Evolutionary conservation across 2,329 filamentous ascomycete species (phyloP).

Genomic region (Elsinoe batatas): DNA sequence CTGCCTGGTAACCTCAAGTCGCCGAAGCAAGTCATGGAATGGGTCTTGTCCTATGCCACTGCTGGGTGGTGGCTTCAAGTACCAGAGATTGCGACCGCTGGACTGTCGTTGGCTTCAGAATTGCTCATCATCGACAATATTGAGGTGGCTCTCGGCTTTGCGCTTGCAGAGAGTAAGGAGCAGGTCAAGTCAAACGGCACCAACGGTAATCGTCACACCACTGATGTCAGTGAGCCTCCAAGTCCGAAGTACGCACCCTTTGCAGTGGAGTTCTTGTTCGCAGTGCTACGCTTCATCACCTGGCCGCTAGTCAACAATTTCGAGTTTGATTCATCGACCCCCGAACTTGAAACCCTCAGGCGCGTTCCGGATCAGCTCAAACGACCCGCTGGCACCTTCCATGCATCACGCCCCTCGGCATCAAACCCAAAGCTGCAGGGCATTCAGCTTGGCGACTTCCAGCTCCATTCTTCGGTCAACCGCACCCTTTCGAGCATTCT

Average conservation of each 20-base stretch:
- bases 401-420: conserved; percentile 4
- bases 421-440: conserved; percentile 9
- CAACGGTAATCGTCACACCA: neutral
- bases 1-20: conserved; percentile 6
- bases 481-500: conserved; percentile 10
- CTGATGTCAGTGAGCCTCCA: too few relatives aligned
- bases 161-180: neutral
- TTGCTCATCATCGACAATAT: conserved; percentile 8
- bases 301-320: conserved; percentile 9
- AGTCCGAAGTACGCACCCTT: conserved; percentile 7
- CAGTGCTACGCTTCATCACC: conserved; percentile 10
- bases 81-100: conserved; percentile 5
- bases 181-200: neutral
- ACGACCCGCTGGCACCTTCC: neutral
- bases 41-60: conserved; percentile 3
- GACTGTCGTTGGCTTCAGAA: conserved; percentile 3
- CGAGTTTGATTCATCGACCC: conserved; percentile 1
- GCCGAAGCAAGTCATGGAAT: conserved; percentile 10
- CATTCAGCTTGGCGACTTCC: conserved; percentile 9
- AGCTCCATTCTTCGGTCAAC: conserved; percentile 8
- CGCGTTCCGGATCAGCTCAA: conserved; percentile 1
- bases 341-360: neutral
- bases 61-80: conserved; percentile 11
- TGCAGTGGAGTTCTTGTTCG: conserved; percentile 2
- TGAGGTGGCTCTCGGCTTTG: conserved; percentile 12